Base-by-base conservation (phyloP, 192 early-diverging fungal genomes). In the Endogone sp. region DNA sequence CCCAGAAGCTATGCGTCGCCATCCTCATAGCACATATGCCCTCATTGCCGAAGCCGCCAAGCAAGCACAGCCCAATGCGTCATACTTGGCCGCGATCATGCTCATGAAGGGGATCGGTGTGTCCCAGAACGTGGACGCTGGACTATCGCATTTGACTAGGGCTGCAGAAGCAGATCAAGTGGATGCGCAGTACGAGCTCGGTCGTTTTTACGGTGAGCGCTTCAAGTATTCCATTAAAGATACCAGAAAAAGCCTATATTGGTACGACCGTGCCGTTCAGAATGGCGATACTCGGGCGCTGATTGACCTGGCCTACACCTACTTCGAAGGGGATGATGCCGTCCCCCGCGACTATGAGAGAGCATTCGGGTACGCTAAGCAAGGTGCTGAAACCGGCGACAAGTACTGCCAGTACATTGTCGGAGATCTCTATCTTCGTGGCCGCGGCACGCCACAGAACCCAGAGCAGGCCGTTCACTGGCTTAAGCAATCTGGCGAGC, bases 401-500 rank as follows among this genome's bases (percentile, higher is more conserved):
- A 65, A 67, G 32, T 75, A 75, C 9, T 75, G 74, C 49, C 74
- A 75, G 13, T 75, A 75, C n/a, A 65, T 75, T 57, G 23, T 67
- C 10, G 74, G 74, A 4, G 65, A 75, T 27, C 68, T 75, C 6
- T 75, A 62, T 58, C 60, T 75, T 2, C 70, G 71, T 20, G 74
- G 74, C 3, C 56, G 63, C 6, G 74, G 74, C 0, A 60, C 64
- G 8, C 6, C 21, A 1, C 28, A 62, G 29, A 61, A 75, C 54
- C 55, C 55, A 8, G 3, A 3, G 21, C 64, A 75, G 31, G 74
- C 74, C 2, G 64, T 75, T n/a, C 59, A 63, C 23, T 75, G 69
- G 64, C 11, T 75, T 16, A 29, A 26, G 54, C 56, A 58, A 2
- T 65, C 74, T 4, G 74, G 65, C 1, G 27, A 66, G 0, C 74